Evolutionary conservation across 768 basidiomycete genomes (phyloP).

Genomic region (Tulasnella sp.): DNA sequence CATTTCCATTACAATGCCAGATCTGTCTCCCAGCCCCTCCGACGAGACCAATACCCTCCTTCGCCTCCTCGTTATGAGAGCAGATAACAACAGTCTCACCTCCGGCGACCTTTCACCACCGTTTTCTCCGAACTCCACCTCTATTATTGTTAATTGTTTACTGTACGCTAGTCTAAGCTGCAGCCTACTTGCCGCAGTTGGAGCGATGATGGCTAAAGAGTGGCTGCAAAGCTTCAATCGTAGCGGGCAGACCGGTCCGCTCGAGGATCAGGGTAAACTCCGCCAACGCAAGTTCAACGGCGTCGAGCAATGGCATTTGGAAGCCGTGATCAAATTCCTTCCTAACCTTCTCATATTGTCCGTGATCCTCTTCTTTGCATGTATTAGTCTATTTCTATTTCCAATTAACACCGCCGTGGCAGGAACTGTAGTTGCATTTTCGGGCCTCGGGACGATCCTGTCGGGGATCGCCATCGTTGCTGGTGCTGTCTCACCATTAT

Average conservation of each 20-base stretch:
- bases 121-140: too few species aligned
- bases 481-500: neutral
- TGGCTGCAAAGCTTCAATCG: neutral
- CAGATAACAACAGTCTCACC: too few species aligned
- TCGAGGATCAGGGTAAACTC: neutral
- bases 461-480: neutral
- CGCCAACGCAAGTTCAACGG: neutral
- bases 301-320: slow-evolving; percentile 3
- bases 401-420: slow-evolving; percentile 1
- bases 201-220: slow-evolving; percentile 1
- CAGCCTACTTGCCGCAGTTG: too few species aligned
- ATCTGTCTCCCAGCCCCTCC: too few species aligned
- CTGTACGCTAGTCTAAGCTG: too few species aligned
- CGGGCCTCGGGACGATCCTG: neutral
- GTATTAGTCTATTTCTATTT: neutral
- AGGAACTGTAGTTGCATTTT: neutral
- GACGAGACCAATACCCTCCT: too few species aligned
- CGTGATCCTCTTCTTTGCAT: neutral
- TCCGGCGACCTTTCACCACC: too few species aligned
- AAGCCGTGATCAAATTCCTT: neutral
- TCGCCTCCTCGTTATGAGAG: too few species aligned
- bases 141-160: too few species aligned
- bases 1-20: too few species aligned
- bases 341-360: neutral
- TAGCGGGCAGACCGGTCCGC: neutral